Evolutionary conservation across 345 rosid species (phyloP).

Genomic region (Clarkia xantiana): DNA sequence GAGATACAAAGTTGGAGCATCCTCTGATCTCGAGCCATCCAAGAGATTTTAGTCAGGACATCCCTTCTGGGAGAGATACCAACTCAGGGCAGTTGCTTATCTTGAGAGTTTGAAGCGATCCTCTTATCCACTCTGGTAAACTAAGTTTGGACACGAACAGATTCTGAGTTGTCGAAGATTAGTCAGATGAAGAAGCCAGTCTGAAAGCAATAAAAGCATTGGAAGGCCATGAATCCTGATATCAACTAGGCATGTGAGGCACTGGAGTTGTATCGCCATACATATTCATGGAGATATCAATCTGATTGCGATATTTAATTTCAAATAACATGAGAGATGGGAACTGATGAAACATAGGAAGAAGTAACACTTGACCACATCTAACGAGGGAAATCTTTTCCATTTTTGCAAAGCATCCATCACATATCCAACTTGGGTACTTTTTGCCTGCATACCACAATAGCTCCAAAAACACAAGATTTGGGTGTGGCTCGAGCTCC

Average conservation of each 20-base stretch:
- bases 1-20: too few species aligned
- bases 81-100: slow-evolving; percentile 4
- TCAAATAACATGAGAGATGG: slow-evolving; percentile 1
- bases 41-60: too few species aligned
- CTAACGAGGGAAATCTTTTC: not conserved
- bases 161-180: not conserved
- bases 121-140: slow-evolving; percentile 4
- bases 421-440: slow-evolving; percentile 4
- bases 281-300: too few species aligned
- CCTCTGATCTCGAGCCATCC: too few species aligned
- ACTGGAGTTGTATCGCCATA: too few species aligned
- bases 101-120: slow-evolving; percentile 5
- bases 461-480: not conserved
- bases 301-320: too few species aligned
- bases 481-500: slow-evolving; percentile 7
- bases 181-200: slow-evolving; percentile 1
- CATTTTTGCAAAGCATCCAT: not conserved
- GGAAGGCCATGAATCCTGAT: not conserved
- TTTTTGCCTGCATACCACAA: slow-evolving; percentile 1
- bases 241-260: too few species aligned
- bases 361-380: not conserved
- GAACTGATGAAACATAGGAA: slow-evolving; percentile 2
- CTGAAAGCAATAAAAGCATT: not conserved
- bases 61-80: slow-evolving; percentile 5
- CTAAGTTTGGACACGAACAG: not conserved